A percentile compares a stretch with the other conserved stretches of the same genome.
Conservation (phyloP, 2,329 filamentous ascomycete species). For the Cercospora berteroae region DNA sequence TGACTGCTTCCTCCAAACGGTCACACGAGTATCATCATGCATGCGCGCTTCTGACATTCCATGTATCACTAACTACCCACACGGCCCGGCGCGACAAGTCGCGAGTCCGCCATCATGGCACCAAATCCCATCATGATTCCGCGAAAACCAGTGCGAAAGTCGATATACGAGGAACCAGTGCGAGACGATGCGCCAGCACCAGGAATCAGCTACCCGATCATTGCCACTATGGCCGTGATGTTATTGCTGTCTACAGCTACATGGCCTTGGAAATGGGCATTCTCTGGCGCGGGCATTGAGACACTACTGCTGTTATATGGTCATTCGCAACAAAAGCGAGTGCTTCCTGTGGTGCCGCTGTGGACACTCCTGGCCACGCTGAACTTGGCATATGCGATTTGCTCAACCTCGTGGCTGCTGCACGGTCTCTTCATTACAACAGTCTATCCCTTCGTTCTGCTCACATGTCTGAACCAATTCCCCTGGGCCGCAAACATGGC, state of each 20-base stretch:
- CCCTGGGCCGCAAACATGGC: slow-evolving; percentile 40
- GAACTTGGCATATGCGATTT: slow-evolving; percentile 49
- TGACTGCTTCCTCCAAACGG: not conserved
- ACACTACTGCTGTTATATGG: slow-evolving; percentile 30
- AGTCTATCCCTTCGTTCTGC: slow-evolving; percentile 45
- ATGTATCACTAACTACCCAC: not conserved
- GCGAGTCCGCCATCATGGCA: slow-evolving; percentile 13
- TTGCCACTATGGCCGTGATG: slow-evolving; percentile 20
- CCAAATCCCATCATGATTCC: slow-evolving; percentile 24
- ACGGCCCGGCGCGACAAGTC: not conserved
- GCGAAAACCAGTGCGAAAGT: slow-evolving; percentile 19
- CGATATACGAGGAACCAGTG: slow-evolving; percentile 3
- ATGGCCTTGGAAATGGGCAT: slow-evolving; percentile 31
- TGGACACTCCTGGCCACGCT: slow-evolving; percentile 50
- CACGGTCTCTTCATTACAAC: slow-evolving; percentile 44
- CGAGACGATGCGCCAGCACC: slow-evolving; percentile 9
- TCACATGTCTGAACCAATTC: slow-evolving; percentile 51
- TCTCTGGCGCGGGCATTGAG: slow-evolving; percentile 33
- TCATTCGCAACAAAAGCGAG: slow-evolving; percentile 35
- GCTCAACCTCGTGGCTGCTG: slow-evolving; percentile 54
- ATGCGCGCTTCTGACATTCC: not conserved
- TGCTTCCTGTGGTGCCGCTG: slow-evolving; percentile 47
- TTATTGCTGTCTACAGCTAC: slow-evolving; percentile 19
- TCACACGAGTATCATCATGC: not conserved
- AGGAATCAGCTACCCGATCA: slow-evolving; percentile 7